These are phyloP conservation scores for Madurella mycetomatis DNA, from an alignment of 2,329 filamentous ascomycete species.

Conservation along the genomic window DNA sequence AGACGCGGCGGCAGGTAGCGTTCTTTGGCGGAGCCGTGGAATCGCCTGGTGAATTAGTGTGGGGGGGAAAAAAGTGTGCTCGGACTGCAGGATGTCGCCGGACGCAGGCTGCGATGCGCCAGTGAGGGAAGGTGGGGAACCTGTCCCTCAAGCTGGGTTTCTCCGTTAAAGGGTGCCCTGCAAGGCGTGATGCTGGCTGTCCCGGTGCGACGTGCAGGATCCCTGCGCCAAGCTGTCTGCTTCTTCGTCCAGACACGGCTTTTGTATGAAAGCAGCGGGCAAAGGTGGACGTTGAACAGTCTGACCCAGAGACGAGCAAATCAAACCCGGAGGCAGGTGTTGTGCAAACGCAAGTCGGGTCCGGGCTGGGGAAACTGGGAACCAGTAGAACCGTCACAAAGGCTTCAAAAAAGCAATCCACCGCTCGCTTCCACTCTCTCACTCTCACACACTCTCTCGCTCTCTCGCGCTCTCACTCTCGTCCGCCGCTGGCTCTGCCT, in stretches of 20 bases:
- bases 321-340: not conserved
- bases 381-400: not conserved
- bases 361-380: not conserved
- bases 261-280: not conserved
- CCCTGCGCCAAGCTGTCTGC: not conserved
- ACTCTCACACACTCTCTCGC: no score
- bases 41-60: constrained; percentile 21
- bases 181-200: not conserved
- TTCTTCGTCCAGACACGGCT: not conserved
- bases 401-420: not conserved
- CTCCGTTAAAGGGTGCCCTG: not conserved
- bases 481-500: no score
- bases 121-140: constrained; percentile 19
- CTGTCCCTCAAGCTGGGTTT: not conserved
- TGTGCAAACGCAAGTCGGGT: not conserved
- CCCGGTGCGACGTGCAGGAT: not conserved
- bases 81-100: constrained; percentile 27
- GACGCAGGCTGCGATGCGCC: constrained; percentile 23
- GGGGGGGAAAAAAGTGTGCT: constrained; percentile 23
- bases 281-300: not conserved
- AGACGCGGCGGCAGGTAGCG: constrained; percentile 6
- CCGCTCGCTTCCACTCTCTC: not conserved
- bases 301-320: not conserved
- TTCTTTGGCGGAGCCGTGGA: constrained; percentile 9
- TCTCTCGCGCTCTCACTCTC: no score